Evolutionary conservation across 192 early-diverging fungal genomes (phyloP).

Genomic region (Phlyctochytrium arcticum): DNA sequence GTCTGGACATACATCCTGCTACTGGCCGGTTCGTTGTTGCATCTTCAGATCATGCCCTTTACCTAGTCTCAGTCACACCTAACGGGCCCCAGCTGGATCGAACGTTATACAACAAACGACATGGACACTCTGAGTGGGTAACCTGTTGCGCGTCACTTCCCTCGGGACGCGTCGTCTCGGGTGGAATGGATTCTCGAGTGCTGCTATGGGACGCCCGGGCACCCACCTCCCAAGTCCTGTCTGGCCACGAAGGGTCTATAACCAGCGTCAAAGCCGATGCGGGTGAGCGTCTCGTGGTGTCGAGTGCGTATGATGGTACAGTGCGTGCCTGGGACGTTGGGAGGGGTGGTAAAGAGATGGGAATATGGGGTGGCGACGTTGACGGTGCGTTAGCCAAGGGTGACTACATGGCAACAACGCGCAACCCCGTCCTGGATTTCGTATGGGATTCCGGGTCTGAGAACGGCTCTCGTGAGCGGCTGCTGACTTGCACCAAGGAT

Average conservation of each 20-base stretch:
- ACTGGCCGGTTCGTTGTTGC: background rate
- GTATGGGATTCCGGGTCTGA: background rate
- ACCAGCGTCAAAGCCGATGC: conserved; percentile 5
- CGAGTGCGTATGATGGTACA: conserved; percentile 19
- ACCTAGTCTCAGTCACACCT: background rate
- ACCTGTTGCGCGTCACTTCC: conserved; percentile 2
- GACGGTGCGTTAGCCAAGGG: conserved; percentile 16
- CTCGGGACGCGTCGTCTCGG: conserved; percentile 16
- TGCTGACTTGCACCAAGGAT: conserved; percentile 7
- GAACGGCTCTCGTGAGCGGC: background rate
- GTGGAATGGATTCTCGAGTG: conserved; percentile 26
- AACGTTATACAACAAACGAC: conserved; percentile 17
- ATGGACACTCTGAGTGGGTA: conserved; percentile 27
- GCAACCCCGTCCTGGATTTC: conserved; percentile 20
- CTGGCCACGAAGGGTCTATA: conserved; percentile 7
- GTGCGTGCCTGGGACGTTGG: conserved; percentile 1
- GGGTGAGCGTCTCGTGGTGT: background rate
- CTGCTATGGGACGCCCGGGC: conserved; percentile 13
- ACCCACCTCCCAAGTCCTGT: background rate
- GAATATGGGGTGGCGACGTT: conserved; percentile 15
- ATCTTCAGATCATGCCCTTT: conserved; percentile 22
- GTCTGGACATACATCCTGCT: background rate
- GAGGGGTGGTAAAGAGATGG: background rate
- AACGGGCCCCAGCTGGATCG: background rate
- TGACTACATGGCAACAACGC: conserved; percentile 26